phyloP scores from a whole-genome alignment of 148 eudicot species.

The Agrostemma githago region DNA sequence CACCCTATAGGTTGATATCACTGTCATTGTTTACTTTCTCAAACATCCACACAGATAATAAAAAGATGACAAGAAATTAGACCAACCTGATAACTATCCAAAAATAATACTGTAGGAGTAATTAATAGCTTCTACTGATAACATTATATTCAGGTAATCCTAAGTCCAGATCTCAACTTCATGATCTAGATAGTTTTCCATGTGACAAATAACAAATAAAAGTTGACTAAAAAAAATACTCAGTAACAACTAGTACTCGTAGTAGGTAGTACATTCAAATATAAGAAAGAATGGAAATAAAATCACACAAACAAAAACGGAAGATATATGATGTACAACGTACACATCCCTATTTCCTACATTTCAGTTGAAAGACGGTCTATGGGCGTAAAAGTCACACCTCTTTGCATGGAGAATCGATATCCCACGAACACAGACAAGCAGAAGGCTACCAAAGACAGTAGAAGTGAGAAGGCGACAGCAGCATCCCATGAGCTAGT shows the following conservation, averaged over 20 bases:
- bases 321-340: slow-evolving; percentile 4
- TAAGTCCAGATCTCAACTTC: neutral
- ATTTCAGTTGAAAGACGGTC: slow-evolving; percentile 34
- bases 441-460: slow-evolving; percentile 62
- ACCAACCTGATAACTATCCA: neutral
- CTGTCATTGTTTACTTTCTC: neutral
- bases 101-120: neutral
- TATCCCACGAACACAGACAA: slow-evolving; percentile 53
- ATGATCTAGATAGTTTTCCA: neutral
- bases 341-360: slow-evolving; percentile 4
- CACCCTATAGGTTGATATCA: neutral
- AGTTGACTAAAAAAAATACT: too few species aligned
- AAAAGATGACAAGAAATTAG: neutral
- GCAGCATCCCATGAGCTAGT: slow-evolving; percentile 63
- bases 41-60: neutral
- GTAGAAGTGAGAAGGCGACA: slow-evolving; percentile 58
- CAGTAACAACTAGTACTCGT: neutral
- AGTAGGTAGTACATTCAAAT: slow-evolving; percentile 8
- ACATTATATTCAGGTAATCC: neutral
- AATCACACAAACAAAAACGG: slow-evolving; percentile 8
- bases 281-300: slow-evolving; percentile 20
- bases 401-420: slow-evolving; percentile 26
- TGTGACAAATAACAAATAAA: slow-evolving; percentile 2
- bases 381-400: slow-evolving; percentile 43
- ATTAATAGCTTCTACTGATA: neutral